Base-by-base conservation (phyloP, 192 early-diverging fungal genomes). In the Mortierella antarctica region DNA sequence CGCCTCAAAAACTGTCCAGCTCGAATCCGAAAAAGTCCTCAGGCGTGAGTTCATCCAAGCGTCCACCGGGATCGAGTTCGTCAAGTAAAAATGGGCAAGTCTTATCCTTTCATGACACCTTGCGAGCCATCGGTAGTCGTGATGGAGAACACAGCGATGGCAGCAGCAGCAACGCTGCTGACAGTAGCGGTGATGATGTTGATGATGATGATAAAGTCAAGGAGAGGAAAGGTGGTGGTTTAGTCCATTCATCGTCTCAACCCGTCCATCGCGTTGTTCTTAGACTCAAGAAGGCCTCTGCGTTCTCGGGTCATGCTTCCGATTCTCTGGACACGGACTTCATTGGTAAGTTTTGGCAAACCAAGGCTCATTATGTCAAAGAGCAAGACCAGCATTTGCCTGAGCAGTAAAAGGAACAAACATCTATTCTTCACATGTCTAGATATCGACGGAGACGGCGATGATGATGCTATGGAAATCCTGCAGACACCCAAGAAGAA, bases 41-140 rank as follows among this genome's bases (percentile, higher is more conserved):
- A 53, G 76, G 69, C 13, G 62, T 62, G 58, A 62, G 54, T 40
- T 71, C 60, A 56, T 70, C 70, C 57, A 80, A 80, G 55, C 69
- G 77, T 18, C 77, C 77, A 5, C 77, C 77, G 31, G 77, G 77
- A 2, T 76, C 74, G 2, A 52, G 65, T 40, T 62, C 61, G 5
- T 52, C 65, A 72, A 72, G 70, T 53, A 80, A 80, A 67, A 80
- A 80, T 71, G 77, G 77, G 77, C 70, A 72, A 80, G 77, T 78
- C 57, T 56, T 63, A 57, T 78, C 63, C 44, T 78, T 70, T 70
- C 70, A 68, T 70, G 68, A 70, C 55, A 47, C 67, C 67, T 70
- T 78, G 67, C 65, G 47, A 18, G 67, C 74, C n/a, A 78, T 76
- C 57, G 74, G 74, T 7, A 69, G 67, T 64, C 57, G 23, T 48